phyloP scores from a whole-genome alignment of 768 basidiomycete genomes.

The Mycena epipterygia region DNA sequence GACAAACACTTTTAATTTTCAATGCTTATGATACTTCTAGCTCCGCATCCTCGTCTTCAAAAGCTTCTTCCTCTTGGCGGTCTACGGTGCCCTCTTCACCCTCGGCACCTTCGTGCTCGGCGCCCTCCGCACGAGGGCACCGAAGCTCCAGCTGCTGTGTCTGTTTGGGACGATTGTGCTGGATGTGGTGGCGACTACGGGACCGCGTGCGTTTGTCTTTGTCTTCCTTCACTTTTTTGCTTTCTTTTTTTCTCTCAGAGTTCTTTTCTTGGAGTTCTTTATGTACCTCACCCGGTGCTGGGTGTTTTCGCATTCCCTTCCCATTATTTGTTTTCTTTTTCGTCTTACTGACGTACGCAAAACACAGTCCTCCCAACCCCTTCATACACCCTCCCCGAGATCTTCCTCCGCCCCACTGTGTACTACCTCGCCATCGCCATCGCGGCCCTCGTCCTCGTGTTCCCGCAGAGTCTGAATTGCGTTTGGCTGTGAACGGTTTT shows the following conservation, averaged over 20 bases:
- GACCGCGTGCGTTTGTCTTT: slow-evolving; percentile 24
- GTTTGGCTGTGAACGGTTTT: slow-evolving; percentile 52
- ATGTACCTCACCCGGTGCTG: too few species aligned
- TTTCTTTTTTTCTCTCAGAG: not conserved
- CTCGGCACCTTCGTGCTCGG: slow-evolving; percentile 57
- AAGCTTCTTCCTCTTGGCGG: slow-evolving; percentile 58
- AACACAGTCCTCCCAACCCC: slow-evolving; percentile 52
- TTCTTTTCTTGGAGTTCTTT: too few species aligned
- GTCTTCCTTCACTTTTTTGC: not conserved
- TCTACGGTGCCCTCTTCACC: slow-evolving; percentile 60
- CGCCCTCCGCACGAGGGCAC: slow-evolving; percentile 52
- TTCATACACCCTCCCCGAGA: slow-evolving; percentile 56
- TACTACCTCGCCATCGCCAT: slow-evolving; percentile 59
- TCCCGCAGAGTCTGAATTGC: slow-evolving; percentile 59
- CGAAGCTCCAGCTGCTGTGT: slow-evolving; percentile 54
- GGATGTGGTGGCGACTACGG: slow-evolving; percentile 48
- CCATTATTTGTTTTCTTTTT: too few species aligned
- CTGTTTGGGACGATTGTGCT: slow-evolving; percentile 60
- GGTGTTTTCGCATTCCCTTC: too few species aligned
- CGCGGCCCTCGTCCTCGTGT: slow-evolving; percentile 53
- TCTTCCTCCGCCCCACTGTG: slow-evolving; percentile 54
- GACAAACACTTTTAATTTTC: too few species aligned
- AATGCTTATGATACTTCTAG: too few species aligned
- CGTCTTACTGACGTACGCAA: too few species aligned
- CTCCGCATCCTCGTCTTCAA: slow-evolving; percentile 51